Conservation (phyloP, 805 yeast species). For the Zygosaccharomyces gambellarensis region DNA sequence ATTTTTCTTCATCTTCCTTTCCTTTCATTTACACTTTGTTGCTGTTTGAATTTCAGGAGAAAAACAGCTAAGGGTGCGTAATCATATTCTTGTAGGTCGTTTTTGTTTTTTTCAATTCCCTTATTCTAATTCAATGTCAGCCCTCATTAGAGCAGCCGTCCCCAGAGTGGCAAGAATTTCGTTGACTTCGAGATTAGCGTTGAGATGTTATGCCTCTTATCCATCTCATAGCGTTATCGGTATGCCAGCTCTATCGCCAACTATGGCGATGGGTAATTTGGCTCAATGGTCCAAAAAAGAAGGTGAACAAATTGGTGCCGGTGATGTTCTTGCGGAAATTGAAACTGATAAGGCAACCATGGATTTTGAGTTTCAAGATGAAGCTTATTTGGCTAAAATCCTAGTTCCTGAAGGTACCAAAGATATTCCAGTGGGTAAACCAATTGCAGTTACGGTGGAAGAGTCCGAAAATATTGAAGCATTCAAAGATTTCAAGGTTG, state of each 20-base stretch:
- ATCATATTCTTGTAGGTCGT: conserved; percentile 1
- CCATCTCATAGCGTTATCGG: conserved; percentile 84
- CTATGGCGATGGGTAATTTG: conserved; percentile 94
- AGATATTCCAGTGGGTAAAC: conserved; percentile 90
- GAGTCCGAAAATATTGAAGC: conserved; percentile 79
- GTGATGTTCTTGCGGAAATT: conserved; percentile 92
- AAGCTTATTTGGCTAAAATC: conserved; percentile 85
- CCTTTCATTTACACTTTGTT: neutral
- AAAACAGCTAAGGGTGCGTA: neutral
- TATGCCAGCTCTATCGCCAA: conserved; percentile 99
- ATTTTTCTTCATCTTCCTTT: neutral
- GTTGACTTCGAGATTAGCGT: conserved; percentile 17
- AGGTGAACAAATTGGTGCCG: conserved; percentile 85
- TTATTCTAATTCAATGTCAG: conserved; percentile 22
- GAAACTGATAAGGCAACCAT: conserved; percentile 97
- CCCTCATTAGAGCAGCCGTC: conserved; percentile 27
- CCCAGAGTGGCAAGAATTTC: conserved; percentile 25
- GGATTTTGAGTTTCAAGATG: conserved; percentile 98
- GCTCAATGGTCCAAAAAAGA: conserved; percentile 85
- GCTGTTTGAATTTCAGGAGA: neutral
- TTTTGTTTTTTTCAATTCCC: neutral
- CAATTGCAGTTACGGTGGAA: conserved; percentile 95
- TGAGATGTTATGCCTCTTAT: conserved; percentile 43
- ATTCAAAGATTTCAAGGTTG: conserved; percentile 80
- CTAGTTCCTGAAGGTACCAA: conserved; percentile 78